Conservation (phyloP, 768 basidiomycete genomes). For the Calvatia gigantea region DNA sequence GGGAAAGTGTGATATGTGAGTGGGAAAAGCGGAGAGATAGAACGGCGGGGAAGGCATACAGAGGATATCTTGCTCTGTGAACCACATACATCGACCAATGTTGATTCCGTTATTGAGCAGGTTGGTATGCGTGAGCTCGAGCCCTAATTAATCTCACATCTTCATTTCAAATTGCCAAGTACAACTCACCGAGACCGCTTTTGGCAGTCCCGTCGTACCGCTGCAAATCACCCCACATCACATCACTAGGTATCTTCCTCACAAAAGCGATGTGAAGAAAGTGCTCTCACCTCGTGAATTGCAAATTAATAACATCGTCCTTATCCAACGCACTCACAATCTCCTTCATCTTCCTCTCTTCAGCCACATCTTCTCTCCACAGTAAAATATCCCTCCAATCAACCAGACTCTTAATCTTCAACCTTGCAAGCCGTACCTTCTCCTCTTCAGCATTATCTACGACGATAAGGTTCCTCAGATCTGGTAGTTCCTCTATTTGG, state of each 20-base stretch:
- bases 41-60: slow-evolving; percentile 46
- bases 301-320: slow-evolving; percentile 77
- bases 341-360: slow-evolving; percentile 40
- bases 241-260: too few species aligned
- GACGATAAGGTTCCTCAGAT: slow-evolving; percentile 60
- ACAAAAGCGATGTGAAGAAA: background rate
- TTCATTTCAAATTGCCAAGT: background rate
- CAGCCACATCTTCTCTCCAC: slow-evolving; percentile 55
- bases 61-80: slow-evolving; percentile 62
- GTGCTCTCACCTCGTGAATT: slow-evolving; percentile 70
- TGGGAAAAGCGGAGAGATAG: background rate
- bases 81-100: slow-evolving; percentile 68
- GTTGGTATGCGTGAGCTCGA: slow-evolving; percentile 72
- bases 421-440: slow-evolving; percentile 32
- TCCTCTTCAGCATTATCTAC: slow-evolving; percentile 55
- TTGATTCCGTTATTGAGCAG: slow-evolving; percentile 74
- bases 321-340: slow-evolving; percentile 38
- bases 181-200: slow-evolving; percentile 71
- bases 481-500: slow-evolving; percentile 54
- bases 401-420: slow-evolving; percentile 45
- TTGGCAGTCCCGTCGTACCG: slow-evolving; percentile 78
- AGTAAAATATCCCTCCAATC: slow-evolving; percentile 74
- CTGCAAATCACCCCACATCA: slow-evolving; percentile 30
- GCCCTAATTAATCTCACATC: background rate
- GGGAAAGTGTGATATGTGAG: background rate